These are phyloP conservation scores for Escallonia rubra DNA, from an alignment of 129 eudicot species.

Conservation along the genomic window DNA sequence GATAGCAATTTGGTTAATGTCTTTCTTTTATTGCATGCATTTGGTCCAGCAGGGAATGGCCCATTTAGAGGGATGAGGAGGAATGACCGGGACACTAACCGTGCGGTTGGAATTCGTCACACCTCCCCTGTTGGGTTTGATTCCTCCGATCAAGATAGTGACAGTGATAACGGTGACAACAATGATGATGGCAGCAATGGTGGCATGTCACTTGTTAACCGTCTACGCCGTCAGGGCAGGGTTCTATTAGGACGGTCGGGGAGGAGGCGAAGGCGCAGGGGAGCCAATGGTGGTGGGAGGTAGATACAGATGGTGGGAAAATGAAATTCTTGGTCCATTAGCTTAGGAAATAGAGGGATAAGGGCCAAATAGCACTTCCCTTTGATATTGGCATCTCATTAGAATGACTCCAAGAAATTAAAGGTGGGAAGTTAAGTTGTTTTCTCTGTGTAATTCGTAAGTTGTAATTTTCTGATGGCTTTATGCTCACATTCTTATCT, in stretches of 20 bases:
- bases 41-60: slow-evolving; percentile 49
- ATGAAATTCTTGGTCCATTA: slow-evolving; percentile 20
- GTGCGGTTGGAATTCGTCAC: not conserved
- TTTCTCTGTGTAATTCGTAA: not conserved
- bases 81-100: slow-evolving; percentile 18
- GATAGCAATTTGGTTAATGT: slow-evolving; percentile 48
- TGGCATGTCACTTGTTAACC: slow-evolving; percentile 41
- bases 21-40: slow-evolving; percentile 52
- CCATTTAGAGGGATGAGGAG: slow-evolving; percentile 34
- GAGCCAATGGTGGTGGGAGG: slow-evolving; percentile 25
- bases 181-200: slow-evolving; percentile 18
- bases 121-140: slow-evolving; percentile 16
- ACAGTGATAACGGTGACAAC: slow-evolving; percentile 13
- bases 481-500: not conserved
- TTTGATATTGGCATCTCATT: slow-evolving; percentile 9
- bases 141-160: slow-evolving; percentile 27
- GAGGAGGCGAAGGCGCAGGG: slow-evolving; percentile 50
- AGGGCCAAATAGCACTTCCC: slow-evolving; percentile 27
- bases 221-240: slow-evolving; percentile 49
- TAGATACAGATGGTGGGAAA: slow-evolving; percentile 26
- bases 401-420: slow-evolving; percentile 4
- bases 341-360: slow-evolving; percentile 26
- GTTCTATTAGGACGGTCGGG: slow-evolving; percentile 56
- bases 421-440: not conserved
- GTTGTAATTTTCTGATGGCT: slow-evolving; percentile 5